Percentiles rank a stretch among this genome's conserved stretches.
Conservation (phyloP, 2,329 filamentous ascomycete genomes). For the Pseudocercospora vitis region DNA sequence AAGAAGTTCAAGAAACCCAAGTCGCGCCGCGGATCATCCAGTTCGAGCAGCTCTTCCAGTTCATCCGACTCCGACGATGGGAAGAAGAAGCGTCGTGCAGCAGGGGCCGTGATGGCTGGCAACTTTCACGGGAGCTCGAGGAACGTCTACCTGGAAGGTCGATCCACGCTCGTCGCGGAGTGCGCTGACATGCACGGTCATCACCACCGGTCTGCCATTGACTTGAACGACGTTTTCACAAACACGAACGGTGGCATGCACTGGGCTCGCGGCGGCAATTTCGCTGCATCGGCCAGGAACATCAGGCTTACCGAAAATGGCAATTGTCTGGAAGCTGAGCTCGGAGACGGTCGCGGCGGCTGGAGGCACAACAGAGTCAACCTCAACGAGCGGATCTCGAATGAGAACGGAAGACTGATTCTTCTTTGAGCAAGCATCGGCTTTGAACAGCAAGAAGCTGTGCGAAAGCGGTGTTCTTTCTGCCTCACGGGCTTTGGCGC, state of each 20-base stretch:
- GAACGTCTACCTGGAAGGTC: conserved; percentile 39
- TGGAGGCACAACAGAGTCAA: conserved; percentile 37
- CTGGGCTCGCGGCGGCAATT: conserved; percentile 42
- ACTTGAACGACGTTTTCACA: conserved; percentile 42
- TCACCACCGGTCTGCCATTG: conserved; percentile 36
- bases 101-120: conserved; percentile 31
- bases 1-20: conserved; percentile 28
- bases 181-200: conserved; percentile 38
- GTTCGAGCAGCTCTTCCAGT: conserved; percentile 20
- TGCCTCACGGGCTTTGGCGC: background rate
- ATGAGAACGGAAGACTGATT: conserved; percentile 40
- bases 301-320: conserved; percentile 37
- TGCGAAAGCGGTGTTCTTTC: no score
- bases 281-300: conserved; percentile 38
- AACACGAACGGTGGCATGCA: conserved; percentile 41
- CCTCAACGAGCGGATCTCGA: conserved; percentile 44
- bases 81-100: conserved; percentile 21
- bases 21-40: conserved; percentile 18
- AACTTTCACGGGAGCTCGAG: conserved; percentile 41
- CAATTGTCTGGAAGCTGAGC: conserved; percentile 38
- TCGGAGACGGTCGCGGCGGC: conserved; percentile 39
- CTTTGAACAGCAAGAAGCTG: no score
- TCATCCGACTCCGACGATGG: conserved; percentile 23
- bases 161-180: conserved; percentile 41
- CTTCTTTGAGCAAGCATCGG: conserved; percentile 28